Evolutionary conservation across 495 filamentous ascomycete genomes (phyloP), one percentile per base, ranked within the genome.

Genomic region (Penicillium desertorum): DNA sequence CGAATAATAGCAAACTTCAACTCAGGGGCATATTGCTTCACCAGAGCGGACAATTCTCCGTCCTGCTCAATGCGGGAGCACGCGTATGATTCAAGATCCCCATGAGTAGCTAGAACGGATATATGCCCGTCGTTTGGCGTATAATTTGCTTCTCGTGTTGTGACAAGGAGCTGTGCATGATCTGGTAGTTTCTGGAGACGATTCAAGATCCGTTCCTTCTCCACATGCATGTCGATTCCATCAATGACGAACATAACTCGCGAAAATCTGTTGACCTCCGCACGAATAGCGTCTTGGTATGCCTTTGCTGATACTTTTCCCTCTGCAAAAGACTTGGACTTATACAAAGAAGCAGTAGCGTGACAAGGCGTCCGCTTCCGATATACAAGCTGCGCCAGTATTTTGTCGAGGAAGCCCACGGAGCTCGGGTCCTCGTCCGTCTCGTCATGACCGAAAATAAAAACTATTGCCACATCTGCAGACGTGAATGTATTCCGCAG

Each of bases 141-240:
- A 30, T 44, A 17, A 7, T 41, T 57, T 14, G 54, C 51, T 47
- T 75, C 70, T 9, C 72, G 64, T 9, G 67, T n/a, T 1, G 68
- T 73, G 6, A 75, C 58, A 11, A 75, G 50, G 51, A 73, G 60
- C 44, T 75, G 72, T 17, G 64, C 61, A 12, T 75, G 70, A 11
- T 73, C 58, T 0, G 72, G 72, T 1, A 75, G 68, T 39, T 73
- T 75, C 22, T 75, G 68, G 17, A 75, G 60, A 0, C 70, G 65
- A 45, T n/a, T 42, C 10, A 75, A 47, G 14, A 75, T 57, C 1
- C 72, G 65, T 0, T 75, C 72, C 19, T 65, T 71, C 1, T 75
- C 72, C 0, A 63, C 46, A 3, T 61, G 17, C 51, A 63, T 57
- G 27, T 75, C 72, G 0, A 75, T 23, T 0, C 70, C 72, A 48